Evolutionary conservation across 805 yeast genomes (phyloP).

Genomic region (Isabelozyma heimii): DNA sequence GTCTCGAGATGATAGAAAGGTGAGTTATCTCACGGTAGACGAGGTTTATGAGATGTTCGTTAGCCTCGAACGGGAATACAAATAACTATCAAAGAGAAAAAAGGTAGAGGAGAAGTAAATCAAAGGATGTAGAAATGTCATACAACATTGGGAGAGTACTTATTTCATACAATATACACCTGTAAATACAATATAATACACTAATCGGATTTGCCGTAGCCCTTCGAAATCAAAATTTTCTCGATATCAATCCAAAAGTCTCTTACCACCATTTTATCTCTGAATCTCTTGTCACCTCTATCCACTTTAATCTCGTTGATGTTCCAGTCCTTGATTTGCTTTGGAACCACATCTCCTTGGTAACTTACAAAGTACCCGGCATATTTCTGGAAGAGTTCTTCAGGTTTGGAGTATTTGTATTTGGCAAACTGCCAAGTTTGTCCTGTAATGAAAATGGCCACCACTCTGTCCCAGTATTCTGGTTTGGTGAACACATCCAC

Average conservation of each 20-base stretch:
- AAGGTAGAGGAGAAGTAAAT: no score
- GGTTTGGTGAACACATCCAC: slow-evolving; percentile 82
- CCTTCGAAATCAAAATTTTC: slow-evolving; percentile 64
- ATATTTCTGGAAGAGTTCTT: slow-evolving; percentile 73
- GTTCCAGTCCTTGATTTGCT: slow-evolving; percentile 80
- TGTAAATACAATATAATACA: slow-evolving; percentile 1
- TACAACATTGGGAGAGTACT: not conserved
- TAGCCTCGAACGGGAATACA: slow-evolving; percentile 52
- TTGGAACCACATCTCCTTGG: slow-evolving; percentile 77
- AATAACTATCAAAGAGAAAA: slow-evolving; percentile 11
- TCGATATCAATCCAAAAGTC: slow-evolving; percentile 85
- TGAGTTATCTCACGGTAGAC: slow-evolving; percentile 43
- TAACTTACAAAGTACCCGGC: slow-evolving; percentile 79
- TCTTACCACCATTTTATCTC: slow-evolving; percentile 84
- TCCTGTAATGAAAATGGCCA: slow-evolving; percentile 94
- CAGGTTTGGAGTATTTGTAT: slow-evolving; percentile 82
- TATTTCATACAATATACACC: not conserved
- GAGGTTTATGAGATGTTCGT: slow-evolving; percentile 55
- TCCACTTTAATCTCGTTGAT: slow-evolving; percentile 77
- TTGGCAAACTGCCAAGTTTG: slow-evolving; percentile 95
- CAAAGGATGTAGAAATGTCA: no score
- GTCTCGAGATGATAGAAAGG: slow-evolving; percentile 47
- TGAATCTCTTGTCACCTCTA: slow-evolving; percentile 72
- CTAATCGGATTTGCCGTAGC: slow-evolving; percentile 37
- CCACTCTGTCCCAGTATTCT: slow-evolving; percentile 97